phyloP scores from a whole-genome alignment of 805 yeast species.

The Ogataea paradorogensis region DNA sequence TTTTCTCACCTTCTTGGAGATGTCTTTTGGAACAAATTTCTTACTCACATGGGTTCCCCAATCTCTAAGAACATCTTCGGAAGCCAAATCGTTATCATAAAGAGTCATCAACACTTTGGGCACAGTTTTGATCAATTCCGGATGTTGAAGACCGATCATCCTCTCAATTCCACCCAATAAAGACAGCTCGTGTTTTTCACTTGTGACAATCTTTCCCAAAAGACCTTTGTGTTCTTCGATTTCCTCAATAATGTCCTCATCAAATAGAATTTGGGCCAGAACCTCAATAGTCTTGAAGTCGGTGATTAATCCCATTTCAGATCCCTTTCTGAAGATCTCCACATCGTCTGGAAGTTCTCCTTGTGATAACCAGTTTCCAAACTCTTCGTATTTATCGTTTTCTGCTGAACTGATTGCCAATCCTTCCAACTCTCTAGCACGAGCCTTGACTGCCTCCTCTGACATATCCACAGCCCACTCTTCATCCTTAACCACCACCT shows the following conservation, averaged over 20 bases:
- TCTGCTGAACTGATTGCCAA: conserved; percentile 41
- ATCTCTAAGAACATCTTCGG: conserved; percentile 74
- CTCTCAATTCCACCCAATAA: conserved; percentile 96
- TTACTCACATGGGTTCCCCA: conserved; percentile 94
- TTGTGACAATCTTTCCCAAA: conserved; percentile 69
- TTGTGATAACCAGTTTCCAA: conserved; percentile 84
- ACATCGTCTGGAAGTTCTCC: conserved; percentile 71
- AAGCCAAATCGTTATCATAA: conserved; percentile 78
- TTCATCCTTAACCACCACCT: conserved; percentile 74
- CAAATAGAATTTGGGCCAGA: conserved; percentile 85
- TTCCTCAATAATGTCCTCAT: conserved; percentile 69
- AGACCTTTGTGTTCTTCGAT: conserved; percentile 78
- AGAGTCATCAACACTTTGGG: conserved; percentile 80
- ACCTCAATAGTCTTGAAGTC: conserved; percentile 84
- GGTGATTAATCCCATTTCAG: conserved; percentile 67
- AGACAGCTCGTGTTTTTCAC: conserved; percentile 75
- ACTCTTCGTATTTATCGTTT: conserved; percentile 58
- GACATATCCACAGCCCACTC: conserved; percentile 98
- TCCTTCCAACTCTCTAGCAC: conserved; percentile 85
- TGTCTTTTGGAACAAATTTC: conserved; percentile 89
- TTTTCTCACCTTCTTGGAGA: conserved; percentile 88
- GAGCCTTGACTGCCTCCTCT: conserved; percentile 89
- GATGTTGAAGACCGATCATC: conserved; percentile 78
- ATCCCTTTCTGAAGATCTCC: conserved; percentile 88
- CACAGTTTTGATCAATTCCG: conserved; percentile 60